Conservation (phyloP, 106 monocot genomes). For the Phalaenopsis aphrodite region DNA sequence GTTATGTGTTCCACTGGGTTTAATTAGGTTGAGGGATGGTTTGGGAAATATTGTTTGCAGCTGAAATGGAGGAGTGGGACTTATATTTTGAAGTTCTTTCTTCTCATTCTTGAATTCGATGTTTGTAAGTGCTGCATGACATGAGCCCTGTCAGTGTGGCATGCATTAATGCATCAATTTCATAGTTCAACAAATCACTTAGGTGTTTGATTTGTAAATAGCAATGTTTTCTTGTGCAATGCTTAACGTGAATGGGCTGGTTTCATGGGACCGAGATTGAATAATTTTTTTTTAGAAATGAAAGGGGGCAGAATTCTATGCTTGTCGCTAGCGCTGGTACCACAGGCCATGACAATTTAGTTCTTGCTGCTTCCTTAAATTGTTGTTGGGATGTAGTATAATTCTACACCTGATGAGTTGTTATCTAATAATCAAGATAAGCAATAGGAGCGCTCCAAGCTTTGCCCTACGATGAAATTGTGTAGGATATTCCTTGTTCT, state of each 20-base stretch:
- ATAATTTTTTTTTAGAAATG: not conserved
- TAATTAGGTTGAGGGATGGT: not conserved
- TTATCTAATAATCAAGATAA: slow-evolving; percentile 5
- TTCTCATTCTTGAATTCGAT: not conserved
- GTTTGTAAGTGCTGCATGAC: not conserved
- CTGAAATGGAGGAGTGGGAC: not conserved
- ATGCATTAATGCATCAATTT: no score
- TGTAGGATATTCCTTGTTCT: not conserved
- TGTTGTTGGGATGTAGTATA: not conserved
- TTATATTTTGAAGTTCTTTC: not conserved
- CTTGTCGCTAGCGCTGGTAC: not conserved
- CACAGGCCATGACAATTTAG: not conserved
- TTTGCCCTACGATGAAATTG: not conserved
- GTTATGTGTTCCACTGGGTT: not conserved
- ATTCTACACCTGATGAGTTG: not conserved
- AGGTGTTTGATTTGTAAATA: no score
- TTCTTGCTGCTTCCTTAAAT: not conserved
- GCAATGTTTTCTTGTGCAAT: not conserved
- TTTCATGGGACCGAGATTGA: not conserved
- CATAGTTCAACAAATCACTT: no score
- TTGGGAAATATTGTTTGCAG: not conserved
- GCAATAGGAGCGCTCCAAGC: not conserved
- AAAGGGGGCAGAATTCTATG: not conserved
- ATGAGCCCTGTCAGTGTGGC: not conserved
- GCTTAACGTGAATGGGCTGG: not conserved